Base-by-base conservation (phyloP, 805 yeast genomes). In the Candida wancherniae region DNA sequence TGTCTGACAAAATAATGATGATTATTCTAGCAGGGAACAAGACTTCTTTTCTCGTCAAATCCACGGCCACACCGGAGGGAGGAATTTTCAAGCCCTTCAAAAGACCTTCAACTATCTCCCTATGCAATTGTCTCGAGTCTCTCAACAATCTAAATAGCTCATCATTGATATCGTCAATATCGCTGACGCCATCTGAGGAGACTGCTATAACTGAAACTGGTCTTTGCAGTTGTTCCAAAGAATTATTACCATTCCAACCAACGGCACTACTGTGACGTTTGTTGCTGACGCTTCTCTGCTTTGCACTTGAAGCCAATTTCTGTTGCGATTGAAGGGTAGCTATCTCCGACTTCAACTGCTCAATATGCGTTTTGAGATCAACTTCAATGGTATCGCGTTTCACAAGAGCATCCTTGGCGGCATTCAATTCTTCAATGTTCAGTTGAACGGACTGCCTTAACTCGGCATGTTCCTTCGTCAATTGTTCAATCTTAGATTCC, bases 1-100 rank as follows among this genome's bases (percentile, higher is more conserved):
- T 87, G 58, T 92, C 98, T 50, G 94, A 80, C 42, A 90, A 68
- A 19, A 90, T 81, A 44, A 92, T 82, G 50, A 92, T 90, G 50
- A 92, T 78, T 44, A 92, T 85, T 67, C 96, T 78, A 2, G 97
- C 92, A 16, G 98, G 98, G 77, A 87, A 92, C 33, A 92, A 68
- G 8, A 90, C 94, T 55, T 92, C 97, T 52, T 87, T 86, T 53
- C 85, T 75, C 10, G 88, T 78, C 42, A 86, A 67, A 48, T 80
- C 85, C 27, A 85, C 80, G 25, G 92, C 87, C 28, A 83, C 85
- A 38, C 86, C 83, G 14, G 94, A 81, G 22, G 80, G 76, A 26
- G 97, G 97, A 32, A 88, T 77, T 58, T 77, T 83, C 57, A 90
- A 70, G 8, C 86, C 88, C 64, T 78, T 82, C 51, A 92, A 68